phyloP scores from a whole-genome alignment of 176 grass and related monocot genomes.

The Rhynchospora pubera region DNA sequence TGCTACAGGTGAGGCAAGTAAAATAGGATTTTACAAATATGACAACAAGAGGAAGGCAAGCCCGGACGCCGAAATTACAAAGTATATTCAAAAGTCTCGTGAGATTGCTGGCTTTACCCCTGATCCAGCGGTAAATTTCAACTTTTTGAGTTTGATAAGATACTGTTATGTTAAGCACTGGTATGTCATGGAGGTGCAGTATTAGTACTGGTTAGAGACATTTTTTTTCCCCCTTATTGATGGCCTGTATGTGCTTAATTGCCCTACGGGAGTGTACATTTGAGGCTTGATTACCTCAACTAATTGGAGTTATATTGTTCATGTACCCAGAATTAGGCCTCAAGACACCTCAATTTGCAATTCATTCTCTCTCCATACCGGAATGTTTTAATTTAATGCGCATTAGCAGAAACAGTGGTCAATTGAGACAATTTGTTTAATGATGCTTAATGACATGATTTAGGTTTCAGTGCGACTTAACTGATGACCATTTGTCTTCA shows the following conservation, averaged over 20 bases:
- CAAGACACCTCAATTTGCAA: not conserved
- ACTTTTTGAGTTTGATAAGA: not conserved
- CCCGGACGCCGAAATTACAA: constrained; percentile 69
- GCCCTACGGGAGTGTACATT: no score
- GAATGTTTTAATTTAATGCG: not conserved
- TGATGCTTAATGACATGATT: not conserved
- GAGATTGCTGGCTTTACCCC: constrained; percentile 60
- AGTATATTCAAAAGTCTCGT: constrained; percentile 70
- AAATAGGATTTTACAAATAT: constrained; percentile 91
- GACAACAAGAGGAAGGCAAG: constrained; percentile 81
- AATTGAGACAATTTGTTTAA: not conserved
- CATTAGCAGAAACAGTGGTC: not conserved
- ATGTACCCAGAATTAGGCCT: not conserved
- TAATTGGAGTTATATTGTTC: no score
- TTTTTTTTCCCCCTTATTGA: not conserved
- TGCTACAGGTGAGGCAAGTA: constrained; percentile 55
- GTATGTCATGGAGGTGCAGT: not conserved
- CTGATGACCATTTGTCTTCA: not conserved
- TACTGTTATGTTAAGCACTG: not conserved
- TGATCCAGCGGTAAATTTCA: constrained; percentile 52
- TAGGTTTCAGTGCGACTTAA: not conserved
- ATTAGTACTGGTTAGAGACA: not conserved
- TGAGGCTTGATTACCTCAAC: not conserved
- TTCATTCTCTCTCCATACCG: not conserved
- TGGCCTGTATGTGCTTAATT: not conserved